Evolutionary conservation across 2,329 filamentous ascomycete species (phyloP).

Genomic region (Cytospora chrysosperma): DNA sequence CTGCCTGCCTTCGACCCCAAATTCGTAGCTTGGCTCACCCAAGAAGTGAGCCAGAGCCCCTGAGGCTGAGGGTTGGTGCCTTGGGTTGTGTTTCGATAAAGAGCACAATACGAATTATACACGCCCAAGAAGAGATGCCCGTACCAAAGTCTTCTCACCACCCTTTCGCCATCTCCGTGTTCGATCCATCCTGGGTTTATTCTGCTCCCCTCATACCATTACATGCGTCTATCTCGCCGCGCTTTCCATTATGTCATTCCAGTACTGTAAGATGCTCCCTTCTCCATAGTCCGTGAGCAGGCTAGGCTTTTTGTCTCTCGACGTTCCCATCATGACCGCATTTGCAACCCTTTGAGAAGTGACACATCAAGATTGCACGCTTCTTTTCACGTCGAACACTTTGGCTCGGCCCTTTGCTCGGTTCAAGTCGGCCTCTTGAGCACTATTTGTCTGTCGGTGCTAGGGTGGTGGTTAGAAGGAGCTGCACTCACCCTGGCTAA

Average conservation of each 20-base stretch:
- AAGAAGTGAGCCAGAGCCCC: too few relatives aligned
- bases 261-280: neutral
- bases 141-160: neutral
- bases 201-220: neutral
- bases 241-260: neutral
- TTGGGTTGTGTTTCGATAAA: neutral
- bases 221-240: neutral
- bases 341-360: neutral
- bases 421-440: neutral
- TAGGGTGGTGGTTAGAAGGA: neutral
- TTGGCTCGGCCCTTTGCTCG: conserved; percentile 14
- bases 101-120: neutral
- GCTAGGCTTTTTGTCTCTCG: neutral
- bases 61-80: too few relatives aligned
- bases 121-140: neutral
- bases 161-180: too few relatives aligned
- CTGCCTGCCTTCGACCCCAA: neutral
- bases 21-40: neutral
- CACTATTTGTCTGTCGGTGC: conserved; percentile 5
- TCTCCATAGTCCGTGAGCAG: neutral
- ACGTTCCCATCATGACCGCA: neutral
- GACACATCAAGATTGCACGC: neutral
- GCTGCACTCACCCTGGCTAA: neutral
- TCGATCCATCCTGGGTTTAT: neutral
- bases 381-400: neutral